Conservation (phyloP, 495 filamentous ascomycete species). For the Penicillium lagena region DNA sequence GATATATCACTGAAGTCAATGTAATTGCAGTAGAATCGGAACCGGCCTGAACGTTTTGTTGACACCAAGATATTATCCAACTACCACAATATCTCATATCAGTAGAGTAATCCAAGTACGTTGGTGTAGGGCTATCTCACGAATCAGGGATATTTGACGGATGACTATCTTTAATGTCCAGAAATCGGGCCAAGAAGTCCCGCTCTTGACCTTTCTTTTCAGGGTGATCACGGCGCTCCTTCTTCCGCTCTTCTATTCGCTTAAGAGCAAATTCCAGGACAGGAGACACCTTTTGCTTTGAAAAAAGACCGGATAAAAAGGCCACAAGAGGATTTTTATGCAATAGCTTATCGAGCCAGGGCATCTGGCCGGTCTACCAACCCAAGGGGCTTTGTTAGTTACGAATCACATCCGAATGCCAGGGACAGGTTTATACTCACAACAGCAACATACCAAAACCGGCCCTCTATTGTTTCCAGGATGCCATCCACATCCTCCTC, state of each 20-base stretch:
- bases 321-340: conserved; percentile 10
- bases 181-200: conserved; percentile 21
- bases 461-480: conserved; percentile 11
- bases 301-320: background rate
- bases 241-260: background rate
- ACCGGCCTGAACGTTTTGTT: conserved; percentile 37
- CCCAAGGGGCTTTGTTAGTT: background rate
- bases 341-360: conserved; percentile 24
- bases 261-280: conserved; percentile 4
- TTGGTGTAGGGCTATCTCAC: conserved; percentile 6
- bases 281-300: background rate
- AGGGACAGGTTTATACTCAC: conserved; percentile 8
- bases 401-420: background rate
- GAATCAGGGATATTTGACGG: conserved; percentile 10
- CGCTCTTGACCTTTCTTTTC: conserved; percentile 1
- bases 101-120: background rate
- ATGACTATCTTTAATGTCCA: conserved; percentile 8
- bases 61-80: conserved; percentile 2
- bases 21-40: conserved; percentile 38
- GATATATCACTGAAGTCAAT: conserved; percentile 24
- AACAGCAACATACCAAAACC: conserved; percentile 8
- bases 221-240: background rate
- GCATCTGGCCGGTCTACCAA: conserved; percentile 10
- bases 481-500: conserved; percentile 25
- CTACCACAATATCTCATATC: background rate